These are phyloP conservation scores for Tetradesmus obliquus DNA, from an alignment of 139 green algal species.

Conservation along the genomic window DNA sequence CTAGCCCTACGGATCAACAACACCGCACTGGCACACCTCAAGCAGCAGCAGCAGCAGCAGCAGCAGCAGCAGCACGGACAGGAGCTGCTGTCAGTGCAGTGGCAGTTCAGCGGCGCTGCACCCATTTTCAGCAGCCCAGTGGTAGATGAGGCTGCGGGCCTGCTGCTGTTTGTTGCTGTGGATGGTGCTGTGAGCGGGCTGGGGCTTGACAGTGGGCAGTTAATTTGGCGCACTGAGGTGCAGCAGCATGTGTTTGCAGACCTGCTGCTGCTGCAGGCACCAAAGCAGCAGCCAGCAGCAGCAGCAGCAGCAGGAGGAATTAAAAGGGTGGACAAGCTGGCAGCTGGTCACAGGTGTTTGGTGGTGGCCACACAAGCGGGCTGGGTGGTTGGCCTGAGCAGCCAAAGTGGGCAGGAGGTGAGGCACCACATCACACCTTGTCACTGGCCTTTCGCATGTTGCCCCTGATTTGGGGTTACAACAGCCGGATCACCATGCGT, in stretches of 20 bases:
- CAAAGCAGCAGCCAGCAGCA: neutral
- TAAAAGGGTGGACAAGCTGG: neutral
- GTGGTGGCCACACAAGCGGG: slow-evolving; percentile 1
- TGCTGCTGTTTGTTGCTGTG: neutral
- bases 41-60: slow-evolving; percentile 34
- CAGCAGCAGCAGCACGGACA: slow-evolving; percentile 9
- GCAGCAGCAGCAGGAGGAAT: slow-evolving; percentile 14
- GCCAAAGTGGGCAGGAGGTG: neutral
- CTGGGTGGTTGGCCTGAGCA: neutral
- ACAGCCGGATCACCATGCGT: too few species aligned
- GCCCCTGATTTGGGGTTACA: too few species aligned
- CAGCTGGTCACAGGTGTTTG: neutral
- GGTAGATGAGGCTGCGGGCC: neutral
- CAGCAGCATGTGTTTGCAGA: slow-evolving; percentile 48
- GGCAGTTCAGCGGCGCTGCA: neutral
- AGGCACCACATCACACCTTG: neutral
- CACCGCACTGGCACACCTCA: neutral
- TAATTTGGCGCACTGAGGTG: neutral
- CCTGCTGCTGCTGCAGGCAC: slow-evolving; percentile 38
- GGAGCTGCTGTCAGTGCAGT: neutral
- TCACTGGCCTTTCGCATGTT: too few species aligned
- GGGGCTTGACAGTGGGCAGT: neutral
- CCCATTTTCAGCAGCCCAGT: slow-evolving; percentile 26
- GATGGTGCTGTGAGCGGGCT: neutral
- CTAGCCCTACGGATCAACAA: neutral